phyloP scores from a whole-genome alignment of 345 rosid genomes.

The Boechera retrofracta region DNA sequence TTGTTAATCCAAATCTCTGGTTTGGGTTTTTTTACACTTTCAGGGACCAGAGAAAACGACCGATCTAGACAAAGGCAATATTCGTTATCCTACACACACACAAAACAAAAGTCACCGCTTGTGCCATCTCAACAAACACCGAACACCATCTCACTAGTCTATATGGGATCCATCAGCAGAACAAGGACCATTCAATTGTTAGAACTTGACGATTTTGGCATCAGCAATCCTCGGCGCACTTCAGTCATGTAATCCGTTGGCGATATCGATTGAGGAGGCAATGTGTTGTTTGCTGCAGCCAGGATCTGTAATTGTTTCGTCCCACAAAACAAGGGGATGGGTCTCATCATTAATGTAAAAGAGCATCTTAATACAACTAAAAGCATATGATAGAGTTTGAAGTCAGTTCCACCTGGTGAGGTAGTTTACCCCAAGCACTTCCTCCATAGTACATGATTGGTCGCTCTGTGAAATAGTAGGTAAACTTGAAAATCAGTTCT shows the following conservation, averaged over 20 bases:
- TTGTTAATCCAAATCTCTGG: slow-evolving; percentile 36
- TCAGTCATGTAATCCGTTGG: slow-evolving; percentile 33
- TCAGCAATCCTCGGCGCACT: slow-evolving; percentile 36
- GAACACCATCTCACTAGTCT: slow-evolving; percentile 28
- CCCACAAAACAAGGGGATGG: slow-evolving; percentile 11
- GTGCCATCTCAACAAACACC: slow-evolving; percentile 31
- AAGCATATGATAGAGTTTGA: slow-evolving; percentile 10
- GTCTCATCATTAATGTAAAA: slow-evolving; percentile 3
- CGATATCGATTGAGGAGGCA: slow-evolving; percentile 18
- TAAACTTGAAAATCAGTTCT: neutral
- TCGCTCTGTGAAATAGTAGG: slow-evolving; percentile 33
- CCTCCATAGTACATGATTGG: slow-evolving; percentile 47
- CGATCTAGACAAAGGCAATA: neutral
- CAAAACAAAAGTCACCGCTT: slow-evolving; percentile 15
- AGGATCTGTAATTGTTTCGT: slow-evolving; percentile 34
- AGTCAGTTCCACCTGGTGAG: slow-evolving; percentile 43
- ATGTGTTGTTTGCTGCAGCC: slow-evolving; percentile 40
- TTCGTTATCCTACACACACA: slow-evolving; percentile 22
- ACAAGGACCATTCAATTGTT: slow-evolving; percentile 26
- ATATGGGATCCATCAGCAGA: slow-evolving; percentile 13
- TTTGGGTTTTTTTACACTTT: slow-evolving; percentile 39
- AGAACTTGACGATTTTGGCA: slow-evolving; percentile 32
- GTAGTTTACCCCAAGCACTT: slow-evolving; percentile 45
- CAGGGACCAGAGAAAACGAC: slow-evolving; percentile 36
- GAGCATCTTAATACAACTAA: neutral